Conservation (phyloP, 306 rosid species). For the Vigna trinervia region DNA sequence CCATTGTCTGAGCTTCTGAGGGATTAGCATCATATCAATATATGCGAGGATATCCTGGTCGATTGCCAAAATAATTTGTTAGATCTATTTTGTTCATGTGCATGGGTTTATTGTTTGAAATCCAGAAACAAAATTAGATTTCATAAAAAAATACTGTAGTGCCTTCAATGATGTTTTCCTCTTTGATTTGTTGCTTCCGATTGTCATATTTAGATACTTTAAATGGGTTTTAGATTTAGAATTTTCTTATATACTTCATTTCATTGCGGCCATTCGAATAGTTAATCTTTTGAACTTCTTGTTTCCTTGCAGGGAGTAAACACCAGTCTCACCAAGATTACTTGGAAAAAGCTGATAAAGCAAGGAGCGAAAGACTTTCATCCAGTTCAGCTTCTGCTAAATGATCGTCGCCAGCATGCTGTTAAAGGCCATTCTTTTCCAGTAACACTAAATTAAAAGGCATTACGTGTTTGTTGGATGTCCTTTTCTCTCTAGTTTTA, state of each 20-base stretch:
- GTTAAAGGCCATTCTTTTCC: constrained; percentile 30
- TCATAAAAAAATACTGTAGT: neutral
- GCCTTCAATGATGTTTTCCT: constrained; percentile 20
- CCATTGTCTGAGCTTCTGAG: neutral
- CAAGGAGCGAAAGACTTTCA: constrained; percentile 89
- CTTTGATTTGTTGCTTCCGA: neutral
- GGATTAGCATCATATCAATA: neutral
- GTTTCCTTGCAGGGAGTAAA: constrained; percentile 65
- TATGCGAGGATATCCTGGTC: neutral
- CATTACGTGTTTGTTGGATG: constrained; percentile 30
- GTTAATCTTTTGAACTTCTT: constrained; percentile 32
- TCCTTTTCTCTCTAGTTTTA: constrained; percentile 13
- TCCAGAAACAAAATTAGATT: constrained; percentile 22
- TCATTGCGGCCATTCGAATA: constrained; percentile 4
- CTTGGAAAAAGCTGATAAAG: constrained; percentile 92
- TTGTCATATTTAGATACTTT: neutral
- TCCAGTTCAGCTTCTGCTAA: constrained; percentile 72
- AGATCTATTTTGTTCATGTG: neutral
- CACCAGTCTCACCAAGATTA: constrained; percentile 97
- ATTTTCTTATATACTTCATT: constrained; percentile 4
- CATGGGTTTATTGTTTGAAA: constrained; percentile 3
- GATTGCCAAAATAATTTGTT: neutral
- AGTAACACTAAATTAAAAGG: constrained; percentile 29
- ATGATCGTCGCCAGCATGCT: constrained; percentile 53
- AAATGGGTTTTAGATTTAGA: neutral